These are phyloP conservation scores for Fusarium sp. DNA, from an alignment of 2,329 filamentous ascomycete species.

Conservation along the genomic window DNA sequence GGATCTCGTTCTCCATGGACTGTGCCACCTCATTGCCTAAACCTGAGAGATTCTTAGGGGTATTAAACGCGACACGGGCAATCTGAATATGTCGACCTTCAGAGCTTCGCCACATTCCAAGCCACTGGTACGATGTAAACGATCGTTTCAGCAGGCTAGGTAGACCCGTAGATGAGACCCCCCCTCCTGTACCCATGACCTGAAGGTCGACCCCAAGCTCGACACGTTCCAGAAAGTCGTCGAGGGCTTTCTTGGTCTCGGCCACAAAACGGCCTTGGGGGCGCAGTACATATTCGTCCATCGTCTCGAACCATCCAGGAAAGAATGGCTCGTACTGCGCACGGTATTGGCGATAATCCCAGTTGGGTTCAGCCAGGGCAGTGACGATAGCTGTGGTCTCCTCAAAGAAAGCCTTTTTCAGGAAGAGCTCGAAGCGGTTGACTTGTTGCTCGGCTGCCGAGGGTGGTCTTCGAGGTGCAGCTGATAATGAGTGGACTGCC, in stretches of 20 bases:
- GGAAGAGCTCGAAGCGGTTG: conserved; percentile 10
- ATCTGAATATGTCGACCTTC: conserved; percentile 4
- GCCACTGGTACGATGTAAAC: conserved; percentile 13
- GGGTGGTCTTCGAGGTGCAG: not conserved
- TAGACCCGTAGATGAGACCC: not conserved
- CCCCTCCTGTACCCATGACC: not conserved
- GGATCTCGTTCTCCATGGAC: conserved; percentile 9
- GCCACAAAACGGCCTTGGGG: conserved; percentile 6
- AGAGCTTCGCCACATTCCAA: conserved; percentile 20
- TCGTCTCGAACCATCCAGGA: conserved; percentile 2
- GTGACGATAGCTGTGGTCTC: conserved; percentile 1
- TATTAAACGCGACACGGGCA: not conserved
- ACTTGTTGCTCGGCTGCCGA: not conserved
- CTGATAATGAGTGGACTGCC: not conserved
- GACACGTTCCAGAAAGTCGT: conserved; percentile 4
- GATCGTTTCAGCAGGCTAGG: conserved; percentile 4
- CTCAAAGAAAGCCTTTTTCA: conserved; percentile 17
- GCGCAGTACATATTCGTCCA: not conserved
- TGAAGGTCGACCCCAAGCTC: not conserved
- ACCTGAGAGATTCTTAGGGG: not conserved
- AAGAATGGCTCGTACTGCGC: not conserved
- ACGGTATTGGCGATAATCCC: not conserved
- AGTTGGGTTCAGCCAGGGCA: not conserved
- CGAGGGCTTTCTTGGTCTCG: conserved; percentile 9
- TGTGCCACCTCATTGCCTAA: not conserved